A percentile compares a stretch with the other conserved stretches of the same genome.
Evolutionary conservation across 2,329 filamentous ascomycete genomes (phyloP).

Genomic region (Calonectria crousiana): DNA sequence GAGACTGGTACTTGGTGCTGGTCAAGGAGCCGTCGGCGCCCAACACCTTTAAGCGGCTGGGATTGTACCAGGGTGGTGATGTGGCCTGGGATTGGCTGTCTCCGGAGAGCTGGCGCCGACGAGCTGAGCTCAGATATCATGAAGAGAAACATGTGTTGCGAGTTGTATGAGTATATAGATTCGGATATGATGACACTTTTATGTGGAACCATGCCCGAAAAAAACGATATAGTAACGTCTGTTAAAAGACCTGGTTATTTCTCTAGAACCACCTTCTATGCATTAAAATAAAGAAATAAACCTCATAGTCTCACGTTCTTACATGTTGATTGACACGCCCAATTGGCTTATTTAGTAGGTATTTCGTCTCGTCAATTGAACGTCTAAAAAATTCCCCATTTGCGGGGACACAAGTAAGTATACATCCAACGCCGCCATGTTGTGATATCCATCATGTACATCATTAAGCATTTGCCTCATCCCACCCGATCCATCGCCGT

Average conservation of each 20-base stretch:
- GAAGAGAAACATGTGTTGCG: slow-evolving; percentile 19
- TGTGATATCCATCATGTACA: background rate
- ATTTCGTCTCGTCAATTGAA: background rate
- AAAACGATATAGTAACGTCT: background rate
- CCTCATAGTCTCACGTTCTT: no score
- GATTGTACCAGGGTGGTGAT: slow-evolving; percentile 6
- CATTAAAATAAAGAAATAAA: background rate
- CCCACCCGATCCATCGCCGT: slow-evolving; percentile 88
- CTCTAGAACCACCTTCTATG: background rate
- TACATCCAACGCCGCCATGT: background rate
- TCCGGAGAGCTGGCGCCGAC: slow-evolving; percentile 15
- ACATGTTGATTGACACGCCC: no score
- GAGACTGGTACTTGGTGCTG: slow-evolving; percentile 25
- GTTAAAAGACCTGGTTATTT: background rate
- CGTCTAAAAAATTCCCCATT: background rate
- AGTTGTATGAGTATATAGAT: slow-evolving; percentile 6
- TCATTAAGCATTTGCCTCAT: slow-evolving; percentile 60
- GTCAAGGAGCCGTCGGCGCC: background rate
- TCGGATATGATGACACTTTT: background rate
- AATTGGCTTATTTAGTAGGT: background rate
- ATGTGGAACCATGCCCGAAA: background rate
- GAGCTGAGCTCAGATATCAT: slow-evolving; percentile 18
- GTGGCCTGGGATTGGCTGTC: slow-evolving; percentile 25
- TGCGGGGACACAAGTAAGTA: background rate
- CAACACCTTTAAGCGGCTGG: slow-evolving; percentile 13